Evolutionary conservation across 345 rosid genomes (phyloP).

Genomic region (Chamaenerion angustifolium): DNA sequence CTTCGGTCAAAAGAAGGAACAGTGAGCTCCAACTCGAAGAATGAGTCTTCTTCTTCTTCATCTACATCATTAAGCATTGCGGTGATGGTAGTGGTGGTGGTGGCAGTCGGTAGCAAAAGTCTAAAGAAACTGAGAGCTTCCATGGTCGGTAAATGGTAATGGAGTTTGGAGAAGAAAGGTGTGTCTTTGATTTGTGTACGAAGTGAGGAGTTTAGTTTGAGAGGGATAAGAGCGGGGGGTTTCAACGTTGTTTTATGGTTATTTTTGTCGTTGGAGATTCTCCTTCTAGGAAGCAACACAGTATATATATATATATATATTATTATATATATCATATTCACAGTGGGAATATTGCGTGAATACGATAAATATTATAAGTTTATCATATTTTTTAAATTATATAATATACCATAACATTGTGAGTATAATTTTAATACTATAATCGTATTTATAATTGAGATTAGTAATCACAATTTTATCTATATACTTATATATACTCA

Average conservation of each 20-base stretch:
- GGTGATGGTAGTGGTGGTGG: constrained; percentile 5
- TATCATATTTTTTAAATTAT: too few relatives aligned
- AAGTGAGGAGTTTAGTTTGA: background rate
- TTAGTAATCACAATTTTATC: too few relatives aligned
- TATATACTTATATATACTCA: too few relatives aligned
- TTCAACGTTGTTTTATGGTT: constrained; percentile 34
- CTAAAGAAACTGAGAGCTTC: constrained; percentile 58
- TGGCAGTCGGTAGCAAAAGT: constrained; percentile 32
- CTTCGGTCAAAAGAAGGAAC: constrained; percentile 24
- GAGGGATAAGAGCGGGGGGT: constrained; percentile 8
- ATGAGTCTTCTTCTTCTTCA: constrained; percentile 83
- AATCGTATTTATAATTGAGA: too few relatives aligned
- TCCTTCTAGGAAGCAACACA: constrained; percentile 1
- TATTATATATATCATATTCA: too few relatives aligned
- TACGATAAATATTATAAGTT: too few relatives aligned
- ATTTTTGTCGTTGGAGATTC: background rate
- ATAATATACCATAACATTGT: too few relatives aligned
- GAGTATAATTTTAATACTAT: too few relatives aligned
- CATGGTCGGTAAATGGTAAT: constrained; percentile 24
- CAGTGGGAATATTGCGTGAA: too few relatives aligned
- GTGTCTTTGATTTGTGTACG: background rate
- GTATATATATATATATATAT: too few relatives aligned
- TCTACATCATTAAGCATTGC: constrained; percentile 16
- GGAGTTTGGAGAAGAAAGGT: constrained; percentile 1
- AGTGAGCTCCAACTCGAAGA: constrained; percentile 74